Conservation (phyloP, 1,139 yeast genomes). For the Arxiozyma telluris region DNA sequence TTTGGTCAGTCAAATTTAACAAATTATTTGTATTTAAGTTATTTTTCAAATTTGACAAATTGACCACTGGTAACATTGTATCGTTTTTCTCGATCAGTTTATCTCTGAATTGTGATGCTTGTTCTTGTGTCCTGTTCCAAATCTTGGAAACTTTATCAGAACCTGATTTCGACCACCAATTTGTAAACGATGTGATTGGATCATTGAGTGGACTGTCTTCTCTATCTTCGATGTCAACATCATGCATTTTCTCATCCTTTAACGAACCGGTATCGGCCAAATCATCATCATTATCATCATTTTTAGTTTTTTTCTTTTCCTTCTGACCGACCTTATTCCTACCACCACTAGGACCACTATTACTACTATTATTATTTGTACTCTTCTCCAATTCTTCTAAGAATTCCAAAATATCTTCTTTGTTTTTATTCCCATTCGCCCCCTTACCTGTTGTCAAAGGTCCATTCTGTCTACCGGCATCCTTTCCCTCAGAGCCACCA, state of each 20-base stretch:
- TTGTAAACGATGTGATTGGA: slow-evolving; percentile 61
- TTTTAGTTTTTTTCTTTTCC: slow-evolving; percentile 1
- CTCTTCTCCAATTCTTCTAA: slow-evolving; percentile 64
- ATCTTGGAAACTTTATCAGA: slow-evolving; percentile 62
- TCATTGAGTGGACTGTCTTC: slow-evolving; percentile 36
- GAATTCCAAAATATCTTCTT: slow-evolving; percentile 74
- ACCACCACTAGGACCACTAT: slow-evolving; percentile 9
- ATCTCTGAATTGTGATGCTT: slow-evolving; percentile 27
- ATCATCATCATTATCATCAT: slow-evolving; percentile 4
- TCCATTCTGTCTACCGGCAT: too few species aligned
- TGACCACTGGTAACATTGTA: slow-evolving; percentile 2
- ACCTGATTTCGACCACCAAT: slow-evolving; percentile 79
- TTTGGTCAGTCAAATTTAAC: slow-evolving; percentile 11
- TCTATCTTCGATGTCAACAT: slow-evolving; percentile 11
- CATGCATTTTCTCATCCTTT: slow-evolving; percentile 1
- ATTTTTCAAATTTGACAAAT: background rate
- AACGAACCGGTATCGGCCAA: slow-evolving; percentile 7
- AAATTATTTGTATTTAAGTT: slow-evolving; percentile 12
- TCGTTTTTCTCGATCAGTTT: slow-evolving; percentile 15
- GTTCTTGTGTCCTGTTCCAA: slow-evolving; percentile 44
- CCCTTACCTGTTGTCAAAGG: slow-evolving; percentile 8
- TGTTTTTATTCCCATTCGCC: slow-evolving; percentile 31
- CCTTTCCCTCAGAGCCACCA: slow-evolving; percentile 35
- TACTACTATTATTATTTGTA: slow-evolving; percentile 4
- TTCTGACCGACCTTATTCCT: slow-evolving; percentile 22